Evolutionary conservation across 2,329 filamentous ascomycete species (phyloP).

Genomic region (Colletotrichum costaricense): DNA sequence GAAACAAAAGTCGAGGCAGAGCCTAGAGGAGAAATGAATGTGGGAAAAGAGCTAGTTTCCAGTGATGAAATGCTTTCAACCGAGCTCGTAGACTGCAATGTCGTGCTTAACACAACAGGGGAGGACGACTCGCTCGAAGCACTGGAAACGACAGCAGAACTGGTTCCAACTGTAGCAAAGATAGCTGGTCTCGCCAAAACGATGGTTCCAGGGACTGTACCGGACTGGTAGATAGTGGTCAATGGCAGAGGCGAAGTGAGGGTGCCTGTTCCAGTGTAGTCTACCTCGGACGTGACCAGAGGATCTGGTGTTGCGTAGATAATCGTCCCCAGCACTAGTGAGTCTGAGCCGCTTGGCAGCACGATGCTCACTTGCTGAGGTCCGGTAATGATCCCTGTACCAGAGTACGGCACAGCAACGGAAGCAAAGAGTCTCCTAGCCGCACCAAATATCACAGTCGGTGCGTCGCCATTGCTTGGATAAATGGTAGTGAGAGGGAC

Average conservation of each 20-base stretch:
- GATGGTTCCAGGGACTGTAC: conserved; percentile 13
- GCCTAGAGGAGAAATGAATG: not conserved
- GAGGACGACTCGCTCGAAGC: not conserved
- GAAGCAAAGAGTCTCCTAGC: not conserved
- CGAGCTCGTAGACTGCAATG: not conserved
- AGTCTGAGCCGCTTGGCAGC: not conserved
- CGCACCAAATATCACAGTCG: conserved; percentile 6
- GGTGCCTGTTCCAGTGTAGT: conserved; percentile 6
- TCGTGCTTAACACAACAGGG: not conserved
- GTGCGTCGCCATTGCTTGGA: not conserved
- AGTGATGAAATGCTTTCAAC: not conserved
- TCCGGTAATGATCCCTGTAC: conserved; percentile 9
- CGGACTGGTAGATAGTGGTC: not conserved
- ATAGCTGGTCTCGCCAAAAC: conserved; percentile 15
- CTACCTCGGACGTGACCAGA: conserved; percentile 18
- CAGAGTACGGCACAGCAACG: not conserved
- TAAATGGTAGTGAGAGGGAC: not conserved
- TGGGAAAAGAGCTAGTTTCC: not conserved
- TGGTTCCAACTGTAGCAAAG: conserved; percentile 8
- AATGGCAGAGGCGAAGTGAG: not conserved
- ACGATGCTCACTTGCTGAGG: not conserved
- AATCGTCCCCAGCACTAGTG: conserved; percentile 20
- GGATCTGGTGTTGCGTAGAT: conserved; percentile 17
- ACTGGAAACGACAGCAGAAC: not conserved
- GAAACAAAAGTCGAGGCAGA: not conserved